These are phyloP conservation scores for Sporisorium exsertum DNA, from an alignment of 1,284 basidiomycete genomes.

Conservation along the genomic window DNA sequence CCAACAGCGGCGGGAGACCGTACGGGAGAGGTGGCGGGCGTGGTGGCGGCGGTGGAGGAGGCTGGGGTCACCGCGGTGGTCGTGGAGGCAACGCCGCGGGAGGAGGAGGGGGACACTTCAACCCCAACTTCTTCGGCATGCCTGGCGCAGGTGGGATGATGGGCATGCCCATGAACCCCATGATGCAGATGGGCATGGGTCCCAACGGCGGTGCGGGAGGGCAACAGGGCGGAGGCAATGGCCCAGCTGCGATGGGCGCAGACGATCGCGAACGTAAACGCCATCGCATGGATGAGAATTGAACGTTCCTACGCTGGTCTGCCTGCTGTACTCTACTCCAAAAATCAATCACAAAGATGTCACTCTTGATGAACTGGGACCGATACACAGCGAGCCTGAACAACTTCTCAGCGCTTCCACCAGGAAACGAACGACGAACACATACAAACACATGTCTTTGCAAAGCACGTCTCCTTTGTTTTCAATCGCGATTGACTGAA, in stretches of 20 bases:
- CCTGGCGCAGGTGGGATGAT: conserved; percentile 32
- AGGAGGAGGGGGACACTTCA: conserved; percentile 32
- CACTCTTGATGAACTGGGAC: too few species aligned
- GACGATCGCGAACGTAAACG: conserved; percentile 56
- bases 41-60: conserved; percentile 15
- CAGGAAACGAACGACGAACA: too few species aligned
- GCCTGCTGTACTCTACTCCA: too few species aligned
- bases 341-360: too few species aligned
- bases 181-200: conserved; percentile 12
- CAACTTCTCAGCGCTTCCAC: too few species aligned
- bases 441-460: too few species aligned
- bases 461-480: background rate
- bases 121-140: conserved; percentile 58
- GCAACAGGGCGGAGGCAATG: background rate
- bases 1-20: conserved; percentile 26
- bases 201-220: conserved; percentile 4
- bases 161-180: conserved; percentile 42
- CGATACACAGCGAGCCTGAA: too few species aligned
- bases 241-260: background rate
- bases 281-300: conserved; percentile 56
- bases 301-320: background rate
- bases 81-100: conserved; percentile 17
- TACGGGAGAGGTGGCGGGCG: conserved; percentile 31
- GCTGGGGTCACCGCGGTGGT: conserved; percentile 23
- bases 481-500: background rate